Conservation (phyloP, 1,284 basidiomycete genomes). For the Lentinula novae-zelandiae region DNA sequence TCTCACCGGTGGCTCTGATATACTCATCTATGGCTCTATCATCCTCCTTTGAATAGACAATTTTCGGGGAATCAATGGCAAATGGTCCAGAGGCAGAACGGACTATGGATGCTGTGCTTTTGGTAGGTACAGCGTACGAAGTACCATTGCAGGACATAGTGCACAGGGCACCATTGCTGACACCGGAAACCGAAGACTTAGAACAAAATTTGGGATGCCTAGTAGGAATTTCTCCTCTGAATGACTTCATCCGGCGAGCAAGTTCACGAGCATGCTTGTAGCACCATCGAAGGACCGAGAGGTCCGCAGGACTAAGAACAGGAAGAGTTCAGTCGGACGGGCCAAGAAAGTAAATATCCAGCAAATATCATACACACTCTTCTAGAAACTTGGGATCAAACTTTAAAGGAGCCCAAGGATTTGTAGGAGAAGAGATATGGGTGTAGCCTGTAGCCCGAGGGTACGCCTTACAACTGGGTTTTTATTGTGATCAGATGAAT, state of each 20-base stretch:
- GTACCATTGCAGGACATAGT: constrained; percentile 29
- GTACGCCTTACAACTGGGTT: constrained; percentile 21
- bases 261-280: constrained; percentile 60
- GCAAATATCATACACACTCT: constrained; percentile 10
- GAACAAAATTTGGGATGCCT: constrained; percentile 46
- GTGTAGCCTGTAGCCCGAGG: constrained; percentile 32
- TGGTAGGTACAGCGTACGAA: constrained; percentile 14
- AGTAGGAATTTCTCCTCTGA: constrained; percentile 45
- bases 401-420: constrained; percentile 26
- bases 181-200: not conserved
- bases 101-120: not conserved
- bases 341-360: not conserved
- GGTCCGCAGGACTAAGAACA: constrained; percentile 42
- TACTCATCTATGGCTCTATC: constrained; percentile 49
- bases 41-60: constrained; percentile 56
- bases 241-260: constrained; percentile 51
- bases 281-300: constrained; percentile 46
- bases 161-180: constrained; percentile 21
- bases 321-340: not conserved
- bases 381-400: constrained; percentile 28
- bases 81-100: constrained; percentile 31
- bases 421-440: constrained; percentile 31
- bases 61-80: constrained; percentile 37
- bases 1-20: constrained; percentile 27
- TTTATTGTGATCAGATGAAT: not conserved